Evolutionary conservation across 352 stramenopile species (phyloP), one percentile per base, ranked within the genome.

Genomic region (Elongisporangium senticosum): DNA sequence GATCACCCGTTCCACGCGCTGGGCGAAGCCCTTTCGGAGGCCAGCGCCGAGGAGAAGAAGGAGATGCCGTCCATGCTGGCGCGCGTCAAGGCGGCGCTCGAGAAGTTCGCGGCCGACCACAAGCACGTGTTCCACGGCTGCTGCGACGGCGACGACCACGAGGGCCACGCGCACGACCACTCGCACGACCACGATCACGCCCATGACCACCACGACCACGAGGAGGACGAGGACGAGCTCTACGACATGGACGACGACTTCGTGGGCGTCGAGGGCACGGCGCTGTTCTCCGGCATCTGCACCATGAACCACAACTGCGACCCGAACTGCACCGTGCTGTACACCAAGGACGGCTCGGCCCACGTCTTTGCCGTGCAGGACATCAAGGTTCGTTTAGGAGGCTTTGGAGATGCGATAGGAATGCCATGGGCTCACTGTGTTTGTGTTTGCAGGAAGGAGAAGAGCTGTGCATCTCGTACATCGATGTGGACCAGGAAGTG

Each of bases 281-380:
- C 93, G 17, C 75, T 98, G 52, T 98, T 95, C 69, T 83, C 86
- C 23, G 80, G 84, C 7, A 87, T 96, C 39, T 98, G 93, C 67
- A 98, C 94, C 68, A 98, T 98, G 91, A 98, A 98, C 75, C 96
- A 98, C 76, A 97, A 87, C 56, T 98, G 94, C 69, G 77, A 91
- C 53, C 91, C 91, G 3, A 98, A 98, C 72, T 92, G 95, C 56
- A 84, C 90, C 5, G 78, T 97, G 51, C 64, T 96, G 21, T 98
- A 98, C 76, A 89, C 82, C 50, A 86, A 87, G 61, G 75, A 88
- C 56, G 81, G 81, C 63, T 58, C 71, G 48, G 81, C 79, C 14
- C 82, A 90, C 22, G 80, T 90, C 19, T 88, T 89, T 54, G 83
- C 83, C 11, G 72, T 91, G 5, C 69, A 86, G 50, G 78, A 88